Evolutionary conservation across 2,329 filamentous ascomycete species (phyloP).

Genomic region (Fusarium setosum): DNA sequence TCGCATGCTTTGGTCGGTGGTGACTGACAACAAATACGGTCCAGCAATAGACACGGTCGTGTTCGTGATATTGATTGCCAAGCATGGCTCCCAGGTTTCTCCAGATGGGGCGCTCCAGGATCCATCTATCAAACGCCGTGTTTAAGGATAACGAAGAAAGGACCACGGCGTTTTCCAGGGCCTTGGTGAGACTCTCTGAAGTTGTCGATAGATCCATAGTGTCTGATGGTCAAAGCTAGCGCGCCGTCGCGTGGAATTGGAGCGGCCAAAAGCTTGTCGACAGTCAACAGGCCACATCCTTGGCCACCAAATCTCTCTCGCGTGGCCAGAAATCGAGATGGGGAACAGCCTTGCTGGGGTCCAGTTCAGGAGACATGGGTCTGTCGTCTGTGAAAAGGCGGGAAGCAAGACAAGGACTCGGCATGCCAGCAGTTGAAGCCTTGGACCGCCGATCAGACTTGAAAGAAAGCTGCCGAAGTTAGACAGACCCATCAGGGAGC

Average conservation of each 20-base stretch:
- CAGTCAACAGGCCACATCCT: conserved; percentile 3
- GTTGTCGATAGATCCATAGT: not conserved
- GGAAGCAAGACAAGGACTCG: not conserved
- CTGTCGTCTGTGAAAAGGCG: not conserved
- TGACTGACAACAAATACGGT: not conserved
- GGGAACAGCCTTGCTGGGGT: not conserved
- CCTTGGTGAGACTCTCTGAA: not conserved
- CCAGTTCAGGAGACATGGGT: not conserved
- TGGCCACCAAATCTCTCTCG: conserved; percentile 9
- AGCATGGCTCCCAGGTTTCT: conserved; percentile 17
- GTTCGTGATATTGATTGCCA: conserved; percentile 15
- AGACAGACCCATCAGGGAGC: conserved; percentile 1
- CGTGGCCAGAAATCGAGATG: conserved; percentile 24
- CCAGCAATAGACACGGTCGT: not conserved
- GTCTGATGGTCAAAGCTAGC: not conserved
- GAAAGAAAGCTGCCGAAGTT: conserved; percentile 4
- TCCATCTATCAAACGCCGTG: not conserved
- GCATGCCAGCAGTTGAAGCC: conserved; percentile 1
- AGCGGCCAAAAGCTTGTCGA: conserved; percentile 31
- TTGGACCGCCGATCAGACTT: conserved; percentile 12
- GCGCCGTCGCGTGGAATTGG: not conserved
- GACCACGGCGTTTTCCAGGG: not conserved
- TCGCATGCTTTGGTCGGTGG: not conserved
- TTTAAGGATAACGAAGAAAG: not conserved
- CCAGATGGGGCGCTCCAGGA: conserved; percentile 2